A percentile compares a stretch with the other conserved stretches of the same genome.
Conservation (phyloP, 2,329 filamentous ascomycete genomes). For the Pyrenochaeta sp. region DNA sequence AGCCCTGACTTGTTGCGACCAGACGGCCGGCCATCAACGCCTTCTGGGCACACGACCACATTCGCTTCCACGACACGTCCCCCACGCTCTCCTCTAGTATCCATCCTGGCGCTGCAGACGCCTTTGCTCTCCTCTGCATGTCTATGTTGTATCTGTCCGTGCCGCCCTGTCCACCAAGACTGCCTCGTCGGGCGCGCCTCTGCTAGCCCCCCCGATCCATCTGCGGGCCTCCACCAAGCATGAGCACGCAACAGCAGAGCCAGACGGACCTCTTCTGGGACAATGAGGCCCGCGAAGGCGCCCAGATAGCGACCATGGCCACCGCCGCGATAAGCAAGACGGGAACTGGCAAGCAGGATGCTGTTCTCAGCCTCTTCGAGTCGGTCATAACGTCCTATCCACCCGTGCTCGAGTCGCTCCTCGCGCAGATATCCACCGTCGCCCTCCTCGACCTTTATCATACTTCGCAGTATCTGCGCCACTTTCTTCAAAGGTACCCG, state of each 20-base stretch:
- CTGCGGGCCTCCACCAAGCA: conserved; percentile 35
- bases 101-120: conserved; percentile 30
- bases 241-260: conserved; percentile 32
- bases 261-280: conserved; percentile 31
- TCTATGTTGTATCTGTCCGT: conserved; percentile 36
- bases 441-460: conserved; percentile 67
- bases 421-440: conserved; percentile 65
- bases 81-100: not conserved
- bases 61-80: conserved; percentile 27
- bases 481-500: conserved; percentile 64
- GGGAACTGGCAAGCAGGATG: conserved; percentile 5
- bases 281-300: conserved; percentile 10
- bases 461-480: conserved; percentile 63
- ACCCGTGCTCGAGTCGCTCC: conserved; percentile 66
- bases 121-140: conserved; percentile 34
- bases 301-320: conserved; percentile 5
- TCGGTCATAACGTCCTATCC: conserved; percentile 64
- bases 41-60: conserved; percentile 33
- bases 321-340: conserved; percentile 6
- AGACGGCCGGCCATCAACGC: conserved; percentile 8
- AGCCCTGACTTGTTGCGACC: conserved; percentile 12
- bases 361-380: conserved; percentile 57
- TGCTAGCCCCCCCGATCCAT: conserved; percentile 31
- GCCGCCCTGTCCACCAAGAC: conserved; percentile 36
- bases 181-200: conserved; percentile 35